phyloP scores from a whole-genome alignment of 805 yeast species.

The Metschnikowia continentalis region DNA sequence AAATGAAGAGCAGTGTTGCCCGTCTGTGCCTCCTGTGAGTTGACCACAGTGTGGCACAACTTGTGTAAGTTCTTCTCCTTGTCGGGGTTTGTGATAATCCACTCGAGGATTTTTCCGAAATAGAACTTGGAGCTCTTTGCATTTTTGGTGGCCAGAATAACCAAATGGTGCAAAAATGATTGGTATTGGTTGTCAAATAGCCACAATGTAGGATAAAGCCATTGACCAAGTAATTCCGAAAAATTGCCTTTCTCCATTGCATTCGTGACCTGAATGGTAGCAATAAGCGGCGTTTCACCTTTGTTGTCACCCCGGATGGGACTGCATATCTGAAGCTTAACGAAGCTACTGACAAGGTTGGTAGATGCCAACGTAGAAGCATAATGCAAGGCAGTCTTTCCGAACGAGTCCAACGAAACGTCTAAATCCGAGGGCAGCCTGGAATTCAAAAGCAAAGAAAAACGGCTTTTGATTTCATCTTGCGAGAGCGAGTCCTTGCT shows the following conservation, averaged over 20 bases:
- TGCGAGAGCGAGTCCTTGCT: slow-evolving; percentile 18
- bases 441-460: slow-evolving; percentile 19
- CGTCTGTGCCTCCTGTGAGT: slow-evolving; percentile 31
- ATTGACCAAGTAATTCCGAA: slow-evolving; percentile 55
- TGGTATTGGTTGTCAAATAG: slow-evolving; percentile 59
- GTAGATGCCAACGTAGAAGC: slow-evolving; percentile 39
- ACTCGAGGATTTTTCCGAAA: slow-evolving; percentile 31
- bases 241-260: slow-evolving; percentile 77
- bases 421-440: slow-evolving; percentile 21
- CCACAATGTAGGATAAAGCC: slow-evolving; percentile 59
- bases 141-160: slow-evolving; percentile 39
- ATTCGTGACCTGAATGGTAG: slow-evolving; percentile 81
- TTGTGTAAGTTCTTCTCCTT: slow-evolving; percentile 16
- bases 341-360: slow-evolving; percentile 31
- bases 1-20: slow-evolving; percentile 40
- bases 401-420: slow-evolving; percentile 36
- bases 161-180: slow-evolving; percentile 83
- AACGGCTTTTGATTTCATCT: slow-evolving; percentile 23
- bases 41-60: slow-evolving; percentile 22
- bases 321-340: slow-evolving; percentile 32
- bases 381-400: slow-evolving; percentile 42
- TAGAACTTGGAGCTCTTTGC: slow-evolving; percentile 34
- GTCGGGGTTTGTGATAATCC: slow-evolving; percentile 22
- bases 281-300: slow-evolving; percentile 40
- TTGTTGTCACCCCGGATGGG: slow-evolving; percentile 36